Base-by-base conservation (phyloP, 495 filamentous ascomycete species). In the Cercophora sp. region DNA sequence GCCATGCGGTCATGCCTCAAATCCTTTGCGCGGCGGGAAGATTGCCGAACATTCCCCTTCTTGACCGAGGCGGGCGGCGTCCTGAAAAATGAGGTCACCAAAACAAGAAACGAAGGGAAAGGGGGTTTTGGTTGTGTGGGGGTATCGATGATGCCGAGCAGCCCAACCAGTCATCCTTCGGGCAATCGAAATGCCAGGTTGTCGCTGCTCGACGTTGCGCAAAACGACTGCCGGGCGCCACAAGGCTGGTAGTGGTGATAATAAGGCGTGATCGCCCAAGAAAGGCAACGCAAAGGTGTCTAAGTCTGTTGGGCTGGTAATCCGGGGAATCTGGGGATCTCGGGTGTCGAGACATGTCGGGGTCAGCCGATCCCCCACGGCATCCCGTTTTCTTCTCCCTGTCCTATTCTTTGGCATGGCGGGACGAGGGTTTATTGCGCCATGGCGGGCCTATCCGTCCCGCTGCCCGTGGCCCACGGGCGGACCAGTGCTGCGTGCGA, bases 281-380 rank as follows among this genome's bases (percentile, higher is more conserved):
- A n/a, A n/a, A n/a, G n/a, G n/a, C n/a, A n/a, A n/a, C n/a, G n/a
- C n/a, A n/a, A n/a, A n/a, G n/a, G n/a, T n/a, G n/a, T n/a, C n/a
- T n/a, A n/a, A n/a, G n/a, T n/a, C n/a, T 25, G 41, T 27, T 9
- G 41, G 22, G 40, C 29, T 43, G 2, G 10, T 2, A 43, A 43
- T n/a, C 13, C 26, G 19, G 20, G 29, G 48, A 41, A 50, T 15
- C 36, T 41, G 24, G 16, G 24, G 48, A 51, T 18, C 19, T 40
- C 15, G 24, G 48, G n/a, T 27, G 26, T 15, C 16, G 24, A 27
- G 13, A 26, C 19, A n/a, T 41, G 16, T 51, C 24, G 42, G 48
- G 48, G 48, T 51, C 24, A 24, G 34, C 16, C 16, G 48, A 51
- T 41, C 48, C 48, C 48, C 48, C 48, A 51, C 48, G 22, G n/a